Evolutionary conservation across 1,284 basidiomycete species (phyloP).

Genomic region (Pisolithus thermaeus): DNA sequence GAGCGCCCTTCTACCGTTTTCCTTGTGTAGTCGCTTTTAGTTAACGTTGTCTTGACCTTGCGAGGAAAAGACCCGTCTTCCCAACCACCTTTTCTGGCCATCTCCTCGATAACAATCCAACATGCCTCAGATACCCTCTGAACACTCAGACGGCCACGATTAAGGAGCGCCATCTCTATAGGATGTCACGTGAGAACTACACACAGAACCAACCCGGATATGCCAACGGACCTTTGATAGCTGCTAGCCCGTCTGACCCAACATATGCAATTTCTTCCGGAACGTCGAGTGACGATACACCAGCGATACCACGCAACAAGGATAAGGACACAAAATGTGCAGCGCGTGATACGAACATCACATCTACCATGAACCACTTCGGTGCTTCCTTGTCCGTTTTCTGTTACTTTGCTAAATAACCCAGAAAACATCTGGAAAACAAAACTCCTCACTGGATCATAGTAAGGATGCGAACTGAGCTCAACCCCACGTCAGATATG

Average conservation of each 20-base stretch:
- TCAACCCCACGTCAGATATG: slow-evolving; percentile 6
- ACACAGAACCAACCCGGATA: background rate
- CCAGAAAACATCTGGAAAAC: slow-evolving; percentile 1
- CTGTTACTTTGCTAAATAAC: slow-evolving; percentile 26
- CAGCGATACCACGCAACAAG: slow-evolving; percentile 64
- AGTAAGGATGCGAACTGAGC: slow-evolving; percentile 74
- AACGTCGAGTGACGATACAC: slow-evolving; percentile 25
- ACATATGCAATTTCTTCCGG: slow-evolving; percentile 63
- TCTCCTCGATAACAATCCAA: slow-evolving; percentile 59
- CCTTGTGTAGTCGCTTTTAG: slow-evolving; percentile 29
- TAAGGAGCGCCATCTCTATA: slow-evolving; percentile 75
- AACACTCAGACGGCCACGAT: slow-evolving; percentile 81
- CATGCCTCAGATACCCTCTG: slow-evolving; percentile 72
- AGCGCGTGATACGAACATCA: slow-evolving; percentile 66
- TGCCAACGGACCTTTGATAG: slow-evolving; percentile 49
- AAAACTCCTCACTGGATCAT: slow-evolving; percentile 56
- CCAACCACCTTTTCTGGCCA: slow-evolving; percentile 77
- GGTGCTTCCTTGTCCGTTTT: slow-evolving; percentile 76
- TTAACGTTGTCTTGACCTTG: slow-evolving; percentile 40
- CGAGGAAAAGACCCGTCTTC: slow-evolving; percentile 34
- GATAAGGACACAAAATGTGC: slow-evolving; percentile 75
- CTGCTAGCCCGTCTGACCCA: slow-evolving; percentile 49
- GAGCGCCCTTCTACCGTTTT: slow-evolving; percentile 74
- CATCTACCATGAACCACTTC: slow-evolving; percentile 92
- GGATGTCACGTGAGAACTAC: slow-evolving; percentile 3